A percentile compares a stretch with the other conserved stretches of the same genome.
Conservation (phyloP, 805 yeast species). For the Cyberlindnera japonica region DNA sequence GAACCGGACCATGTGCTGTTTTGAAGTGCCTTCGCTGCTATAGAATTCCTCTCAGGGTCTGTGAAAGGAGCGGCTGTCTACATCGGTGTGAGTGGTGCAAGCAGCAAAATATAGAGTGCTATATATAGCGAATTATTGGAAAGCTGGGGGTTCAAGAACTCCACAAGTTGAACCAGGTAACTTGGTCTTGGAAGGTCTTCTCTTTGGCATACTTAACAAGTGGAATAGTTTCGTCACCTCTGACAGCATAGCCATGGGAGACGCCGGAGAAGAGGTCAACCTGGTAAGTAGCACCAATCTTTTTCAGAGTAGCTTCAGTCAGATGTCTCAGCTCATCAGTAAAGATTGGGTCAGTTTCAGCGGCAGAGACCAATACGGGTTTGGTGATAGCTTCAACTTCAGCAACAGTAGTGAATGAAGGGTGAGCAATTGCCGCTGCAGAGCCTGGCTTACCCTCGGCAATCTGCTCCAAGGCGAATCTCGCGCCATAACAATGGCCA, state of each 20-base stretch:
- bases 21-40: too few relatives aligned
- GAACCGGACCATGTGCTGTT: too few relatives aligned
- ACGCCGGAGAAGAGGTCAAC: slow-evolving; percentile 59
- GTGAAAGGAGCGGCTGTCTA: too few relatives aligned
- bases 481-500: slow-evolving; percentile 87
- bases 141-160: too few relatives aligned
- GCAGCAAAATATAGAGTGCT: too few relatives aligned
- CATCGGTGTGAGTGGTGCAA: too few relatives aligned
- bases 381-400: slow-evolving; percentile 55
- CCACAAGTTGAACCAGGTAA: slow-evolving; percentile 13
- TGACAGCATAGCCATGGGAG: slow-evolving; percentile 73
- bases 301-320: slow-evolving; percentile 55
- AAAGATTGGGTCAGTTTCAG: slow-evolving; percentile 64
- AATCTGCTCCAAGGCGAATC: slow-evolving; percentile 51
- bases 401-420: slow-evolving; percentile 62
- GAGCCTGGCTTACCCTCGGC: slow-evolving; percentile 36
- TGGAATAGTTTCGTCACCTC: slow-evolving; percentile 63
- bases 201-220: slow-evolving; percentile 59
- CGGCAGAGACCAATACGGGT: slow-evolving; percentile 62
- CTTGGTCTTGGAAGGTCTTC: slow-evolving; percentile 46
- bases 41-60: too few relatives aligned
- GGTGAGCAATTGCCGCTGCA: slow-evolving; percentile 78
- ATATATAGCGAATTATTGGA: too few relatives aligned
- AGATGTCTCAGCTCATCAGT: slow-evolving; percentile 56
- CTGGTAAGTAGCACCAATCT: slow-evolving; percentile 52